Evolutionary conservation across 345 rosid species (phyloP).

Genomic region (Linum lewisii): DNA sequence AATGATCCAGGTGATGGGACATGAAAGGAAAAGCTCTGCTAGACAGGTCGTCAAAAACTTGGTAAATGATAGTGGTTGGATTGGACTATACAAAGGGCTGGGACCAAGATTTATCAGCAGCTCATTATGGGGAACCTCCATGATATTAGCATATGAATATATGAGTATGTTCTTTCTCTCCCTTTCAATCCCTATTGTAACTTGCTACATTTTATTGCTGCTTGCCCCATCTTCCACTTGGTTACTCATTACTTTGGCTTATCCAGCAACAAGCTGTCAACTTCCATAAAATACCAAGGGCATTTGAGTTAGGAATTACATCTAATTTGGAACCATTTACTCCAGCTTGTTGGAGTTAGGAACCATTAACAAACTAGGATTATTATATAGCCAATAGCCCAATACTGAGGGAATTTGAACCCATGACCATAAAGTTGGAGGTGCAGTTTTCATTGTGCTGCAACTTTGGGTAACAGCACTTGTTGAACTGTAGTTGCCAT

Average conservation of each 20-base stretch:
- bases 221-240: not conserved
- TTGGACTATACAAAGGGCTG: constrained; percentile 80
- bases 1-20: constrained; percentile 61
- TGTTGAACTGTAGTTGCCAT: too few species aligned
- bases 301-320: too few species aligned
- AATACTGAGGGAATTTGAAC: too few species aligned
- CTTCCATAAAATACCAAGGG: too few species aligned
- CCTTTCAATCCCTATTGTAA: not conserved
- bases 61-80: constrained; percentile 89
- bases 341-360: too few species aligned
- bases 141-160: constrained; percentile 94
- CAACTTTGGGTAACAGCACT: too few species aligned
- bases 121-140: constrained; percentile 99
- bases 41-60: constrained; percentile 56
- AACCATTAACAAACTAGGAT: too few species aligned
- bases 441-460: too few species aligned
- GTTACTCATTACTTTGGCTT: constrained; percentile 2
- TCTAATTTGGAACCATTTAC: too few species aligned
- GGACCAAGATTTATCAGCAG: constrained; percentile 96
- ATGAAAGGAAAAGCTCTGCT: constrained; percentile 63
- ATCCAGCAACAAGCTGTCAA: not conserved
- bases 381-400: too few species aligned
- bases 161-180: constrained; percentile 54
- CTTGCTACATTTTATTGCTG: not conserved
- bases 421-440: too few species aligned